Base-by-base conservation (phyloP, 2,329 filamentous ascomycete species). In the Aspergillus brunneoviolaceus region DNA sequence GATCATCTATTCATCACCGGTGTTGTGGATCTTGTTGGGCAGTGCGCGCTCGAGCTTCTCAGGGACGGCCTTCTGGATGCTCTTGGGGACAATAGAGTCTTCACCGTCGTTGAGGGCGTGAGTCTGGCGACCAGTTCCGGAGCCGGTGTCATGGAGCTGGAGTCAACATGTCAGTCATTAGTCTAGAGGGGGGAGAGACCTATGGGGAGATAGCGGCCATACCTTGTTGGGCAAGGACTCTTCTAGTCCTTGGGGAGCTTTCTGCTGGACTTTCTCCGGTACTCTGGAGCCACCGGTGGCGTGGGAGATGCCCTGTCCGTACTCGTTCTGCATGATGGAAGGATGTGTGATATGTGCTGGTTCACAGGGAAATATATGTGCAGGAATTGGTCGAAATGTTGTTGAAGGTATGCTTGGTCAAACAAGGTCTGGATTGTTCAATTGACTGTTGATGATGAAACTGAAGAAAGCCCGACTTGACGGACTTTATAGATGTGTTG, bases 21-120 rank as follows among this genome's bases (percentile, higher is more conserved):
- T 55, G 11, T 59, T 59, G 51, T 59, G 57, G 16, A 59, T 59
- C 45, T 59, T 59, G 51, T 59, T 59, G 6, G 57, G 57, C 47
- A 59, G 25, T 3, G 51, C 45, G 45, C 57, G 57, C 45, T 59
- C 57, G 2, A 59, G 10, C 21, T 31, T 45, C 31, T 59, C 51
- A 16, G 57, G 57, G 14, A 59, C 57, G 12, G 51, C 51, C 51
- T 59, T 59, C 45, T 59, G 57, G 16, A 59, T 10, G 16, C 57
- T 31, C 57, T 59, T 59, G 5, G 57, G 57, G 3, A 59, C 57
- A 3, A 50, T 55, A 10, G 57, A 60, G 35, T 60, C 58, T 12
- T 60, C 35, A 19, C 58, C 52, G 2, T 60, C 57, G 29, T 59
- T 55, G 4, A 59, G 51, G 9, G 57, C 57, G 27, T 59, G 57